Evolutionary conservation across 2,329 filamentous ascomycete species (phyloP).

Genomic region (Colletotrichum paranaense): DNA sequence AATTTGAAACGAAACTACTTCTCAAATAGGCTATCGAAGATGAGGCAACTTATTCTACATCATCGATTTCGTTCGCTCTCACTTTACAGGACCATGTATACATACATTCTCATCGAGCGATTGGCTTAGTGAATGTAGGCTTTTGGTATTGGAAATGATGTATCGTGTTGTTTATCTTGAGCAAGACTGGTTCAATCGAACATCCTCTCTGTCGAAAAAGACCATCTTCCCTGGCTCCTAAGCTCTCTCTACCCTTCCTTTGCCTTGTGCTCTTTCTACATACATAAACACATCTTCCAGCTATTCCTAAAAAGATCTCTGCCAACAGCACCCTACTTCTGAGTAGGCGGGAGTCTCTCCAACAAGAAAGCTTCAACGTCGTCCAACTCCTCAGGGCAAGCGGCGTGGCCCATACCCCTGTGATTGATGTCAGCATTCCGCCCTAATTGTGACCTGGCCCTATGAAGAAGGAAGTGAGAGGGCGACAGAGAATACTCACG

Average conservation of each 20-base stretch:
- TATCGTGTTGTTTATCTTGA: not conserved
- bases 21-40: not conserved
- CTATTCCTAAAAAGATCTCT: no score
- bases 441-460: not conserved
- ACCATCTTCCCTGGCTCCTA: not conserved
- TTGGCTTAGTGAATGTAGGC: not conserved
- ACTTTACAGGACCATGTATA: no score
- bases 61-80: not conserved
- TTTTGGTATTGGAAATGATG: not conserved
- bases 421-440: not conserved
- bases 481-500: conserved; percentile 51
- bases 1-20: not conserved
- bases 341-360: conserved; percentile 55
- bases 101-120: not conserved
- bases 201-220: not conserved
- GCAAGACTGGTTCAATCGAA: not conserved
- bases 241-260: not conserved
- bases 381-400: conserved; percentile 81
- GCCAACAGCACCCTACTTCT: conserved; percentile 36
- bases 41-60: not conserved
- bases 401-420: conserved; percentile 80
- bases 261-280: not conserved
- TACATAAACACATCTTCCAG: not conserved
- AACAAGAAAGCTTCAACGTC: conserved; percentile 76
- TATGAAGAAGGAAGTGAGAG: not conserved